phyloP scores from a whole-genome alignment of 345 rosid species.

The Diplotaxis tenuifolia region DNA sequence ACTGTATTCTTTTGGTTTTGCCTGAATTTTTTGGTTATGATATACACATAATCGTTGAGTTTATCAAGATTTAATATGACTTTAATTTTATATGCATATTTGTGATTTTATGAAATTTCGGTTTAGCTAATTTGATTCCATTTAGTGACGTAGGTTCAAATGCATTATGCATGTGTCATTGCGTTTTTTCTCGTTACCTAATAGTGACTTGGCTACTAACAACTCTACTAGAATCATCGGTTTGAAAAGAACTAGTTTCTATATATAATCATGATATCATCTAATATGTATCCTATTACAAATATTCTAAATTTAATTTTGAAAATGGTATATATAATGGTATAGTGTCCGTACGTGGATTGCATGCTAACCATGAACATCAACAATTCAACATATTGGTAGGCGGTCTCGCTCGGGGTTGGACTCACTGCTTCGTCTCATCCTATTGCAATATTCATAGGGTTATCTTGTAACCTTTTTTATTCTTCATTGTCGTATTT shows the following conservation, averaged over 20 bases:
- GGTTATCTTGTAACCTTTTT: neutral
- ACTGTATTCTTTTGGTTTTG: neutral
- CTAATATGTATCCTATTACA: neutral
- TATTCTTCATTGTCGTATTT: constrained; percentile 1
- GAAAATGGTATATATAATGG: neutral
- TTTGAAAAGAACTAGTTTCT: neutral
- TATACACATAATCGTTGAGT: too few relatives aligned
- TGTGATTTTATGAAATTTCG: too few relatives aligned
- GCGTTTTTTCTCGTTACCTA: neutral
- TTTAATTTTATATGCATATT: neutral
- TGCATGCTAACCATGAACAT: constrained; percentile 19
- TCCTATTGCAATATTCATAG: constrained; percentile 1
- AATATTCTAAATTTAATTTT: neutral
- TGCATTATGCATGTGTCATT: neutral
- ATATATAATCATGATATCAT: neutral
- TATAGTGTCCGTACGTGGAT: constrained; percentile 27
- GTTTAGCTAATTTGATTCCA: neutral
- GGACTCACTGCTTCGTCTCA: constrained; percentile 28
- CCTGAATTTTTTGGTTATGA: too few relatives aligned
- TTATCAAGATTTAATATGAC: neutral
- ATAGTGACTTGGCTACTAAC: neutral
- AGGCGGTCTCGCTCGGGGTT: constrained; percentile 19
- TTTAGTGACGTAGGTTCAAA: neutral
- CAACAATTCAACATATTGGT: neutral
- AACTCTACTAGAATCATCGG: neutral